Evolutionary conservation across 177 flowering plant genomes (phyloP).

Genomic region (Vitis hybrid): DNA sequence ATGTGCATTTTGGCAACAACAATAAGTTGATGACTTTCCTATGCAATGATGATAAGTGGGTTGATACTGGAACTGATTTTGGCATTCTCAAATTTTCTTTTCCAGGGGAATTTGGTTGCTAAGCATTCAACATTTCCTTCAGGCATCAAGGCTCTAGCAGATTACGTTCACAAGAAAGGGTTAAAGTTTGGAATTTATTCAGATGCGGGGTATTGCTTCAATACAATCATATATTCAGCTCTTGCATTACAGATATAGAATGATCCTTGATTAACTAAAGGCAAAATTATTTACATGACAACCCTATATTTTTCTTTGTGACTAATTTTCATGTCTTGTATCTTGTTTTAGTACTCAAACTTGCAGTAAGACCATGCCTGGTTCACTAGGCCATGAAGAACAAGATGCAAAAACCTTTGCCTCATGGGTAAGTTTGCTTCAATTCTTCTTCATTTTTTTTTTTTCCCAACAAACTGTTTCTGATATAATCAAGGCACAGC

Average conservation of each 20-base stretch:
- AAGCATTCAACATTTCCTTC: slow-evolving; percentile 64
- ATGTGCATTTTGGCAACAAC: no score
- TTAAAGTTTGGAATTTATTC: slow-evolving; percentile 79
- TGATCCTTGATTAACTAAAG: no score
- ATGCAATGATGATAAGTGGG: neutral
- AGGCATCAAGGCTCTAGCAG: slow-evolving; percentile 72
- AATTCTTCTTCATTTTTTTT: no score
- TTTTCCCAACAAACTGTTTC: neutral
- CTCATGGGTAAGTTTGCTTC: slow-evolving; percentile 46
- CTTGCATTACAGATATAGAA: no score
- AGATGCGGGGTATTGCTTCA: slow-evolving; percentile 67
- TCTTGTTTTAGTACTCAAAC: slow-evolving; percentile 42
- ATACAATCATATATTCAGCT: no score
- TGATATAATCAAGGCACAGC: no score
- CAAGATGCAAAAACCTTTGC: slow-evolving; percentile 84
- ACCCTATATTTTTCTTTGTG: neutral
- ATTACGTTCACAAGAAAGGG: slow-evolving; percentile 72
- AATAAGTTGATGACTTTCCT: neutral
- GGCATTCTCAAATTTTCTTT: neutral
- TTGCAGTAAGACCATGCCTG: slow-evolving; percentile 72
- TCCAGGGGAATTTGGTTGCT: slow-evolving; percentile 62
- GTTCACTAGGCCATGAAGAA: slow-evolving; percentile 74
- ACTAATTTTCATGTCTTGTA: neutral
- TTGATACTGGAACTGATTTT: no score
- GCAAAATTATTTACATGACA: no score